Conservation (phyloP, 257 asterid species). For the Echites panduratus region DNA sequence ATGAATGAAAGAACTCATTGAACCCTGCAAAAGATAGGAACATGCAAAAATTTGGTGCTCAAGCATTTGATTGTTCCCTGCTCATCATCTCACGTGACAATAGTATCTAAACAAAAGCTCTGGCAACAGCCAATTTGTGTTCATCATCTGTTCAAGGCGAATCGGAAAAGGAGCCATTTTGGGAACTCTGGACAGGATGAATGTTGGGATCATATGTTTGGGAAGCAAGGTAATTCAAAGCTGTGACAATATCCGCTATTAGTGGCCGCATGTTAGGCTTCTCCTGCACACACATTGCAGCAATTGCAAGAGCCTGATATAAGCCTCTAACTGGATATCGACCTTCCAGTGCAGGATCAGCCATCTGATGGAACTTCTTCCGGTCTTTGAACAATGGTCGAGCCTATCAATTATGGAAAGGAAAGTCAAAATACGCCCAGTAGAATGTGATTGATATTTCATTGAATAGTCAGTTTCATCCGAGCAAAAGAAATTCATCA, state of each 20-base stretch:
- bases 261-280: slow-evolving; percentile 47
- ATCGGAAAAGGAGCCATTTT: slow-evolving; percentile 15
- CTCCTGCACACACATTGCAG: slow-evolving; percentile 69
- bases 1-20: too few relatives aligned
- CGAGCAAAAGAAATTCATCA: neutral
- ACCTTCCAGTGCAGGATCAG: slow-evolving; percentile 56
- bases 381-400: slow-evolving; percentile 61
- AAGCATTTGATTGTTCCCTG: neutral
- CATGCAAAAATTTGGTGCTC: neutral
- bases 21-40: neutral
- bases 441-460: neutral
- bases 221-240: slow-evolving; percentile 52
- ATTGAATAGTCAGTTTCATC: too few relatives aligned
- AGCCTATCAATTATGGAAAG: slow-evolving; percentile 35
- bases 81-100: neutral
- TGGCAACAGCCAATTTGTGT: neutral
- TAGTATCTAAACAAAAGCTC: neutral
- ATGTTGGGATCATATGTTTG: slow-evolving; percentile 37
- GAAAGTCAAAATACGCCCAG: neutral
- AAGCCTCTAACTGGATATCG: slow-evolving; percentile 48
- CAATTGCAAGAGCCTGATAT: slow-evolving; percentile 62
- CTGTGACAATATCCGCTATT: slow-evolving; percentile 46
- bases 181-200: slow-evolving; percentile 14
- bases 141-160: slow-evolving; percentile 7
- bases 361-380: slow-evolving; percentile 52